Conservation (phyloP, 768 basidiomycete genomes). For the Tulasnella sp. region DNA sequence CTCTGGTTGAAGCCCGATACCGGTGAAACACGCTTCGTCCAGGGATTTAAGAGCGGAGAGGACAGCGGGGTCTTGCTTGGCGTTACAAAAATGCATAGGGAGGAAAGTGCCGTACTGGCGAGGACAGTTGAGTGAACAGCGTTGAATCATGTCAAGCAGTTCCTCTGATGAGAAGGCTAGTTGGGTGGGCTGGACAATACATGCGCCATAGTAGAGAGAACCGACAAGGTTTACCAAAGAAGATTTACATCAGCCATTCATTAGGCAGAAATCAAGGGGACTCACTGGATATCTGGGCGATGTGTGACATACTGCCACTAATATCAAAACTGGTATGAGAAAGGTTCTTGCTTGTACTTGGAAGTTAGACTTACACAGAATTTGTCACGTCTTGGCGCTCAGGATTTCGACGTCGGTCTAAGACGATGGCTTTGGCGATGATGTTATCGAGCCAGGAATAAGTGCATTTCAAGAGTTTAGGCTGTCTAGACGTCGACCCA, state of each 20-base stretch:
- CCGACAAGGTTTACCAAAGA: too few species aligned
- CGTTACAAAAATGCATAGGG: conserved; percentile 47
- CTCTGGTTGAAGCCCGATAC: conserved; percentile 51
- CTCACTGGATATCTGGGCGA: conserved; percentile 66
- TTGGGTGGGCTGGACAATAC: conserved; percentile 58
- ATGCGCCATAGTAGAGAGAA: too few species aligned
- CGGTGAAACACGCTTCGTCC: conserved; percentile 56
- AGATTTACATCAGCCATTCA: too few species aligned
- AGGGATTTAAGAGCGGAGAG: conserved; percentile 45
- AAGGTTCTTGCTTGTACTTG: conserved; percentile 21
- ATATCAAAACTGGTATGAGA: conserved; percentile 27
- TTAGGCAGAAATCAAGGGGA: conserved; percentile 15
- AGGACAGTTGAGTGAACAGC: conserved; percentile 59
- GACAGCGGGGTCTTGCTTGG: conserved; percentile 50
- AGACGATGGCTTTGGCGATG: conserved; percentile 47
- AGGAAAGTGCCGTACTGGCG: conserved; percentile 68
- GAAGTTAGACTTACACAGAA: conserved; percentile 49
- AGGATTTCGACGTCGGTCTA: conserved; percentile 39
- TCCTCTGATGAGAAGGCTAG: conserved; percentile 58
- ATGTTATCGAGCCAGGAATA: conserved; percentile 56
- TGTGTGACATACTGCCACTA: conserved; percentile 80
- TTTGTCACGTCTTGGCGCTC: conserved; percentile 56
- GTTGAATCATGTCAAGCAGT: conserved; percentile 57
- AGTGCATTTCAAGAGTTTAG: conserved; percentile 63
- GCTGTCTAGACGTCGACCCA: conserved; percentile 74